phyloP scores from a whole-genome alignment of 2,329 filamentous ascomycete genomes.

The Fusarium sororula region DNA sequence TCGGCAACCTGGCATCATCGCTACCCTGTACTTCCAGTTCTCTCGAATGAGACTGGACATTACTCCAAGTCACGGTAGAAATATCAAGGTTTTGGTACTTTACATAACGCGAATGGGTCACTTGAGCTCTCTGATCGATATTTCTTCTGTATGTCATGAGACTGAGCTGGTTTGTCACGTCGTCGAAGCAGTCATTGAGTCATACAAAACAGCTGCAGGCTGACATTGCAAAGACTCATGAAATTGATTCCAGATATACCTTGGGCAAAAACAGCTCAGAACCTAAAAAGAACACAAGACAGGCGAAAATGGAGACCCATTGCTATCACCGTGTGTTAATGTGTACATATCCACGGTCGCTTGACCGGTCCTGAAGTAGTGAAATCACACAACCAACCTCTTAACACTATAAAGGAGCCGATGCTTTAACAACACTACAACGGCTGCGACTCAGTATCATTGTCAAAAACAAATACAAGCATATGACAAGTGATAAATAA shows the following conservation, averaged over 20 bases:
- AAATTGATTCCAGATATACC: neutral
- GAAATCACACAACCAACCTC: too few species aligned
- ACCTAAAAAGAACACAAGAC: neutral
- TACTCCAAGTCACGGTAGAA: neutral
- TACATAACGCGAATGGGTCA: rapidly evolving
- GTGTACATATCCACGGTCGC: rapidly evolving
- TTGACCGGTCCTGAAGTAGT: neutral
- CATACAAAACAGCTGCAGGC: neutral
- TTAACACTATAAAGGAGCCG: too few species aligned
- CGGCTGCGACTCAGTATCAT: neutral
- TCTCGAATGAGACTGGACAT: neutral
- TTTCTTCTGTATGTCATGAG: neutral
- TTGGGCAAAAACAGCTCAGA: neutral
- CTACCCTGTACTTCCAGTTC: slow-evolving; percentile 14
- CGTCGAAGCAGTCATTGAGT: neutral
- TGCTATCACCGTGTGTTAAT: rapidly evolving
- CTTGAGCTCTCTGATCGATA: neutral
- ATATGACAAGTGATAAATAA: neutral
- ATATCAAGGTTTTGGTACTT: neutral
- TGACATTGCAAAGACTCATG: neutral
- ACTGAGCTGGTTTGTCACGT: too few species aligned
- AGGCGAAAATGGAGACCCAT: too few species aligned
- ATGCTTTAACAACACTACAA: too few species aligned
- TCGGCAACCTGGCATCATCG: slow-evolving; percentile 1
- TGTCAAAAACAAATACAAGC: neutral